Conservation (phyloP, 2,329 filamentous ascomycete species). For the Thermomyces lanuginosus region DNA sequence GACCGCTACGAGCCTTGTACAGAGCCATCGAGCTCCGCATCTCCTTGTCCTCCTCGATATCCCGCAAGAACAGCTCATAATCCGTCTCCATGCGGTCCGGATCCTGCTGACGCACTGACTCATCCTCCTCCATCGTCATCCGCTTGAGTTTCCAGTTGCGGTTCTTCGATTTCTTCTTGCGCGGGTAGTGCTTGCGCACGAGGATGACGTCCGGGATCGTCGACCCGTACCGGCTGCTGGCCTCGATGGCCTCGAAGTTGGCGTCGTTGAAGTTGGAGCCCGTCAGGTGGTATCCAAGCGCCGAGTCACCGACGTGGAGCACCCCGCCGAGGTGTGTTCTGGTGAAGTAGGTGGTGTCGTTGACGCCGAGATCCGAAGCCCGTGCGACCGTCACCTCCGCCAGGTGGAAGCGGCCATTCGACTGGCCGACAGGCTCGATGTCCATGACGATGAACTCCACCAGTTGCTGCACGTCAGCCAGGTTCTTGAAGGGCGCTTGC, state of each 20-base stretch:
- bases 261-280: slow-evolving; percentile 87
- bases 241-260: slow-evolving; percentile 68
- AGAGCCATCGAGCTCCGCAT: slow-evolving; percentile 67
- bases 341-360: slow-evolving; percentile 76
- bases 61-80: slow-evolving; percentile 92
- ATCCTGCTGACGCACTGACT: slow-evolving; percentile 44
- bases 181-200: slow-evolving; percentile 91
- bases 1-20: slow-evolving; percentile 52
- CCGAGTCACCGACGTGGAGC: slow-evolving; percentile 76
- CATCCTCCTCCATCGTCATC: slow-evolving; percentile 72
- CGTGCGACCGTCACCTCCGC: slow-evolving; percentile 79
- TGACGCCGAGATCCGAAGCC: slow-evolving; percentile 69
- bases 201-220: slow-evolving; percentile 82
- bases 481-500: slow-evolving; percentile 67
- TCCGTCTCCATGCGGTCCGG: slow-evolving; percentile 78
- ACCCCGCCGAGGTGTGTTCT: slow-evolving; percentile 78
- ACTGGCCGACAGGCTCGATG: slow-evolving; percentile 60
- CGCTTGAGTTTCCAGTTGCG: slow-evolving; percentile 92
- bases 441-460: slow-evolving; percentile 92
- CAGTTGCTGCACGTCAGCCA: slow-evolving; percentile 71
- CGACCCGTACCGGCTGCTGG: slow-evolving; percentile 56
- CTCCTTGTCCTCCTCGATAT: slow-evolving; percentile 91
- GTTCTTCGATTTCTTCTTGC: slow-evolving; percentile 64
- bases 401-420: slow-evolving; percentile 66
- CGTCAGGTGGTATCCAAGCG: slow-evolving; percentile 80